These are phyloP conservation scores for Nicotiana benthamiana DNA, from an alignment of 257 asterid species.

Conservation along the genomic window DNA sequence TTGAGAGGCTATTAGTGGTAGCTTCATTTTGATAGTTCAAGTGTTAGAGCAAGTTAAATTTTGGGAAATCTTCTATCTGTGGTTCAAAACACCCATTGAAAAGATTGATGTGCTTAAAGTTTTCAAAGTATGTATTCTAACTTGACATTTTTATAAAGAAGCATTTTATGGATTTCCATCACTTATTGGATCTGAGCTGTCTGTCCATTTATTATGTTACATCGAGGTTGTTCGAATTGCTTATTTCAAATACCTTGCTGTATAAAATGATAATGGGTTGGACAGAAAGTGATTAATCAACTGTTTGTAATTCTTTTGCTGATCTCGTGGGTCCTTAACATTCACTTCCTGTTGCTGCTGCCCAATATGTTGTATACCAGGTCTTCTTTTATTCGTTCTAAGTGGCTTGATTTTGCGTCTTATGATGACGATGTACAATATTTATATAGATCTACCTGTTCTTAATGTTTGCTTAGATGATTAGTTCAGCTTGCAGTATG, in stretches of 20 bases:
- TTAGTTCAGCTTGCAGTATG: neutral
- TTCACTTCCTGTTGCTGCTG: neutral
- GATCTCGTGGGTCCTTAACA: neutral
- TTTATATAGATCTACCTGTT: neutral
- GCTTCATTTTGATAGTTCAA: slow-evolving; percentile 10
- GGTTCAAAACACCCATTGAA: neutral
- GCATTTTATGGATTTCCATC: neutral
- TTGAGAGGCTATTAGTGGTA: slow-evolving; percentile 10
- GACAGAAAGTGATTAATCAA: neutral
- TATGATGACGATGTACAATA: neutral
- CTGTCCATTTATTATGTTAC: neutral
- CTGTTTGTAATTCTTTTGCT: neutral
- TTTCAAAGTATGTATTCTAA: neutral
- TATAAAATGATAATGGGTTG: neutral
- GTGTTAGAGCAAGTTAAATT: slow-evolving; percentile 11
- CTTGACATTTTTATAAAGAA: neutral
- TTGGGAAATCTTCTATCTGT: slow-evolving; percentile 6
- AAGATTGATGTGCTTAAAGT: neutral
- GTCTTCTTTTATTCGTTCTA: neutral
- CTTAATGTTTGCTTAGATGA: neutral
- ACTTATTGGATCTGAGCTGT: neutral
- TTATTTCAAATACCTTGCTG: neutral
- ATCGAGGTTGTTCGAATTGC: neutral
- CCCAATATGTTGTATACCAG: neutral
- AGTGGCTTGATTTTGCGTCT: neutral